Evolutionary conservation across 768 basidiomycete genomes (phyloP).

Genomic region (Exsudoporus frostii): DNA sequence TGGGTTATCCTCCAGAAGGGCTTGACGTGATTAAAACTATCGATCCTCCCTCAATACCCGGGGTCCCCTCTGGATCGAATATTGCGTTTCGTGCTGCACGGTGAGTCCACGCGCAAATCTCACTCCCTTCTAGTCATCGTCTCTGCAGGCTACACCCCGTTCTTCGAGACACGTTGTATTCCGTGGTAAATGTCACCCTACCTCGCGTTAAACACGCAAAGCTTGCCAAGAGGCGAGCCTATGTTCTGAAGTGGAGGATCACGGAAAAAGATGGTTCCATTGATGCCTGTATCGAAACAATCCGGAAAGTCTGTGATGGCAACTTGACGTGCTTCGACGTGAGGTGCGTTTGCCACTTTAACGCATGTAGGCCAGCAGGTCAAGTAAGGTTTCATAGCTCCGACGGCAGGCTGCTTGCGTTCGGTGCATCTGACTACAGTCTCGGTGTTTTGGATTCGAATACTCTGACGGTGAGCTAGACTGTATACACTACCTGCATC

Average conservation of each 20-base stretch:
- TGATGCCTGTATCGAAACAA: slow-evolving; percentile 47
- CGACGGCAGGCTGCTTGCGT: slow-evolving; percentile 80
- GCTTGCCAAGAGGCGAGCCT: slow-evolving; percentile 54
- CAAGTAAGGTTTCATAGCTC: slow-evolving; percentile 43
- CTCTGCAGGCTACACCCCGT: slow-evolving; percentile 53
- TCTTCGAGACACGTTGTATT: slow-evolving; percentile 54
- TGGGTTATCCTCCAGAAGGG: slow-evolving; percentile 2
- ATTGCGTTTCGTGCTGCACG: slow-evolving; percentile 62
- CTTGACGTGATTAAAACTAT: slow-evolving; percentile 50
- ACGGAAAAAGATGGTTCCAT: slow-evolving; percentile 63
- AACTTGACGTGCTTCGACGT: slow-evolving; percentile 86
- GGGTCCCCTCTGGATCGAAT: slow-evolving; percentile 40
- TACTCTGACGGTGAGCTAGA: slow-evolving; percentile 63
- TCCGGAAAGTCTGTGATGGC: slow-evolving; percentile 71
- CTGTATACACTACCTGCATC: background rate
- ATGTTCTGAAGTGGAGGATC: slow-evolving; percentile 71
- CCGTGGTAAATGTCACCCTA: slow-evolving; percentile 66
- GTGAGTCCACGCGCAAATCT: slow-evolving; percentile 29
- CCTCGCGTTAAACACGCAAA: slow-evolving; percentile 57
- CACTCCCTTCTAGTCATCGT: slow-evolving; percentile 7
- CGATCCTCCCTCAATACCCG: slow-evolving; percentile 49
- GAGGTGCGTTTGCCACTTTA: slow-evolving; percentile 50
- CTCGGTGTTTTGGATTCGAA: slow-evolving; percentile 80
- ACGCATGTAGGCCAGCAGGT: slow-evolving; percentile 1
- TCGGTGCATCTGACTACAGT: slow-evolving; percentile 82